Evolutionary conservation across 352 stramenopile species (phyloP), one percentile per base, ranked within the genome.

Genomic region (Pythium monospermum): DNA sequence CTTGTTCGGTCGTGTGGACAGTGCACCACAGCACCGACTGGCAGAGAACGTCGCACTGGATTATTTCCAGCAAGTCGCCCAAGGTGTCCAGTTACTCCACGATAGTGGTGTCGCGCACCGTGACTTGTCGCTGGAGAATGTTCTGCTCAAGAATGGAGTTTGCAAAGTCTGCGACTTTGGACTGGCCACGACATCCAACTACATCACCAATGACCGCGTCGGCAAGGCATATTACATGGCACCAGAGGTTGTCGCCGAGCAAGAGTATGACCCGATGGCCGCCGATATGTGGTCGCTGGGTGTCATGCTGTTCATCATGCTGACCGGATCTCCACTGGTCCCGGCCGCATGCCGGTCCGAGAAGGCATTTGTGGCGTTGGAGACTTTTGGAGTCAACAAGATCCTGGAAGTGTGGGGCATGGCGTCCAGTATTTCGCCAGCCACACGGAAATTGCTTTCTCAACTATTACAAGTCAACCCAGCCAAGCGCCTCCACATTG

Each of bases 241-340:
- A 22, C 71, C 71, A 0, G 75, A 86, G 57, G 73, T 83, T 3
- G 61, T 76, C 19, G 49, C 53, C 2, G 47, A 59, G 11, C 23
- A 62, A 16, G 15, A 31, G 22, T 85, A 85, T 64, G 65, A 81
- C 32, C 73, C 71, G 0, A 53, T 54, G 12, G 70, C 42, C 2
- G 75, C 75, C n/a, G 78, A 89, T 27, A 65, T 85, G 49, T 87
- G 75, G 78, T 85, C 78, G 18, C 63, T 89, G 1, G 75, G 78
- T 6, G 60, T 85, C 23, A 59, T 89, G 35, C 51, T 89, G 11
- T 87, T 83, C 65, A 72, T 85, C 52, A 76, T 85, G 64, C 23
- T 87, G 21, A 75, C 69, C 4, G 78, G 78, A 0, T 78, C 75
- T 8, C 75, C 73, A 16, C 63, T 83, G 3, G 30, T 59, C 12